A percentile compares a stretch with the other conserved stretches of the same genome.
Conservation (phyloP, 352 stramenopile species). For the Aphanomyces cochlioides region DNA sequence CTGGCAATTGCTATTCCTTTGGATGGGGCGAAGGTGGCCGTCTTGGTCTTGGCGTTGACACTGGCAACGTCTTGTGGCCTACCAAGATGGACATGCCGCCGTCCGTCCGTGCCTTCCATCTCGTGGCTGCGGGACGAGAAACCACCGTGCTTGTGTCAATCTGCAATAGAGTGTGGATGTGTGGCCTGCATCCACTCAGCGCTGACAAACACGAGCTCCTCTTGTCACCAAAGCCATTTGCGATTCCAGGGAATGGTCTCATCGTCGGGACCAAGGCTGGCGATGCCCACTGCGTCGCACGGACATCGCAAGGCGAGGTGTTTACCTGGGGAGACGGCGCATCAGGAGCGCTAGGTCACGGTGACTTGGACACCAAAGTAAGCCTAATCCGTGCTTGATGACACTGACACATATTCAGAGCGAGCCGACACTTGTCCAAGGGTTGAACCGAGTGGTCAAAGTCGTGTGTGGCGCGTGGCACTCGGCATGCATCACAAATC, state of each 20-base stretch:
- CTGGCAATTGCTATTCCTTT: neutral
- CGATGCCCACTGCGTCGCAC: constrained; percentile 8
- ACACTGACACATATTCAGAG: neutral
- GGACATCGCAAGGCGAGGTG: neutral
- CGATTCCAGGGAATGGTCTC: neutral
- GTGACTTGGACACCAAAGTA: neutral
- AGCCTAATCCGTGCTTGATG: neutral
- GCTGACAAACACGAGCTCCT: neutral
- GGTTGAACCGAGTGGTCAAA: constrained; percentile 1
- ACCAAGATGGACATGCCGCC: neutral
- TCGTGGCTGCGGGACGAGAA: constrained; percentile 19
- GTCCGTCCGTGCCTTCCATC: neutral
- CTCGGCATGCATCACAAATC: neutral
- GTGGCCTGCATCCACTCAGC: neutral
- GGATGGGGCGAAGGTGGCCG: constrained; percentile 25
- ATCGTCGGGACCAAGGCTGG: constrained; percentile 14
- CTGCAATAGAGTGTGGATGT: neutral
- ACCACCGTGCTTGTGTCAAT: constrained; percentile 8
- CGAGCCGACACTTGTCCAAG: neutral
- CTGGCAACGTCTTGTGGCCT: constrained; percentile 5
- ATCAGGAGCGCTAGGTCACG: neutral
- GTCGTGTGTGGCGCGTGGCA: constrained; percentile 16
- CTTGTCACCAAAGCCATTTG: neutral
- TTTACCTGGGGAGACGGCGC: constrained; percentile 16
- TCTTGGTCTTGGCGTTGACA: constrained; percentile 10